phyloP scores from a whole-genome alignment of 192 early-diverging fungal species.

The Backusella australiensis region DNA sequence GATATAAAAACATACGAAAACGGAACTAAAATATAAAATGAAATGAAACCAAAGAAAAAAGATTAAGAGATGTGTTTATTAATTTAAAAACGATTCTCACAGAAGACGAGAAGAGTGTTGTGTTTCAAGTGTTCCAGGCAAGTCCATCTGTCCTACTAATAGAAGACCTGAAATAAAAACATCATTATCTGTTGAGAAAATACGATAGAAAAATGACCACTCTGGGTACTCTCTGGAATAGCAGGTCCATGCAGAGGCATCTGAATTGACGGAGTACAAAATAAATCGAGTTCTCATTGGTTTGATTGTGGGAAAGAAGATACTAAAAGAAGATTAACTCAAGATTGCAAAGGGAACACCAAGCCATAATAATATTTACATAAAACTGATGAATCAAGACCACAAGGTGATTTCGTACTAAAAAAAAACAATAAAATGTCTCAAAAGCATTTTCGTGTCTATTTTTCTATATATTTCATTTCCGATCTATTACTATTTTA shows the following conservation, averaged over 20 bases:
- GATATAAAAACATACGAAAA: neutral
- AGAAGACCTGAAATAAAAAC: neutral
- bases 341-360: neutral
- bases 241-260: constrained; percentile 7
- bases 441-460: neutral
- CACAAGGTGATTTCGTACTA: neutral
- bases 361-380: neutral
- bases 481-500: neutral
- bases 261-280: constrained; percentile 5
- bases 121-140: neutral
- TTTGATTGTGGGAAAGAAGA: constrained; percentile 6
- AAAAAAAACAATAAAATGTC: neutral
- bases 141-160: neutral
- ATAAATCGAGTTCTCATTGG: neutral
- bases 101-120: neutral
- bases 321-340: constrained; percentile 1
- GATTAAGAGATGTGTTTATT: neutral
- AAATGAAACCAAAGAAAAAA: neutral
- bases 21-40: neutral
- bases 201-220: neutral
- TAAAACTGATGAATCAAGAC: neutral
- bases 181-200: neutral
- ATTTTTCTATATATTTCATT: neutral
- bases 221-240: neutral
- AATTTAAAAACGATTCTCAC: neutral